Conservation (phyloP, 495 filamentous ascomycete species). For the Penicillium pulvis region DNA sequence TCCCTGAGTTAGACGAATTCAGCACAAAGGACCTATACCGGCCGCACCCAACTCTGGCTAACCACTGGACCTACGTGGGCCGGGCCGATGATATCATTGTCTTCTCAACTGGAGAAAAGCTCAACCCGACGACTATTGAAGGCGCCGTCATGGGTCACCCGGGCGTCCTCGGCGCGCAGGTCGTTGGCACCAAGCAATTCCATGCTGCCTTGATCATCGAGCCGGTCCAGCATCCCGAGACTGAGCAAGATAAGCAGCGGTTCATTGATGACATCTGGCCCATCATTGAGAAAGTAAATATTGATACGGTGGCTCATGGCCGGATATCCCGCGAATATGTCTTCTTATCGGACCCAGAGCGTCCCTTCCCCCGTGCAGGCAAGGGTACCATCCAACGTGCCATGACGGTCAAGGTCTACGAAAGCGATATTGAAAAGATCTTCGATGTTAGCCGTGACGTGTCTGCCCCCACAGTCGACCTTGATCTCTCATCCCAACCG, state of each 20-base stretch:
- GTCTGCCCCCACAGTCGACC: too few species aligned
- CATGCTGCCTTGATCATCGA: constrained; percentile 57
- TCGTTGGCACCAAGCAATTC: constrained; percentile 54
- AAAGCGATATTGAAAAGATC: too few species aligned
- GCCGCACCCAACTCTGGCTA: constrained; percentile 48
- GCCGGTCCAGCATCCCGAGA: constrained; percentile 16
- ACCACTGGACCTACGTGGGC: constrained; percentile 54
- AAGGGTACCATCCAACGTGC: constrained; percentile 60
- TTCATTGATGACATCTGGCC: constrained; percentile 45
- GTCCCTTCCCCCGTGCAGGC: constrained; percentile 52
- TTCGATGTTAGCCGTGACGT: too few species aligned
- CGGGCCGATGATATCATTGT: constrained; percentile 65
- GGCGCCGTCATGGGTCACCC: constrained; percentile 44
- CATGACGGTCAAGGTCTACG: constrained; percentile 49
- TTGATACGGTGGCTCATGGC: constrained; percentile 38
- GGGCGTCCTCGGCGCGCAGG: constrained; percentile 45
- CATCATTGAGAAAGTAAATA: constrained; percentile 49
- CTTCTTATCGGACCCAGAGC: constrained; percentile 42
- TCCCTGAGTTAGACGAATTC: constrained; percentile 45
- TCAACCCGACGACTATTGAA: constrained; percentile 61
- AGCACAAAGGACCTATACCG: constrained; percentile 58
- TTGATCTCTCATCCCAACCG: too few species aligned
- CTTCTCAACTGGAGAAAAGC: constrained; percentile 64
- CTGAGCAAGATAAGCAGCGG: constrained; percentile 4
- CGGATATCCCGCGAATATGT: constrained; percentile 33